Evolutionary conservation across 208 protist species (phyloP), one percentile per base, ranked within the genome.

Genomic region (Leishmania aethiopica): DNA sequence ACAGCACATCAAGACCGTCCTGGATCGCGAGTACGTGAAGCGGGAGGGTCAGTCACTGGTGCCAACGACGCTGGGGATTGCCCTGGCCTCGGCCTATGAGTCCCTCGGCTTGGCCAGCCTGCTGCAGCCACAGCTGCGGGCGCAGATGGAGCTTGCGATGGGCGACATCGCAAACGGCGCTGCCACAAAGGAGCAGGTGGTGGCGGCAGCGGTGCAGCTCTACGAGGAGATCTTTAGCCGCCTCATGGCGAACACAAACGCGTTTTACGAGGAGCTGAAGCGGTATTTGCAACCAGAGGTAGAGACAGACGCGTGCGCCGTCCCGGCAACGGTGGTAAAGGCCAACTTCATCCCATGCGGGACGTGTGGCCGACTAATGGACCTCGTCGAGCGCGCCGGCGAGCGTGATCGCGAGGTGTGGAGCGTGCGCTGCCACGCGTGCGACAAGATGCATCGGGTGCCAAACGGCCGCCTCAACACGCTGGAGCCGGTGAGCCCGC

Each of bases 1-100:
- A 8, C 90, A 99, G 87, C 99, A 99, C 91, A 99, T 99, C 80
- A 92, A 99, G 85, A 99, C 92, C 0, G 96, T 99, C 19, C 80
- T 98, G 59, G 91, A 99, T 3, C 87, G 99, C 49, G 90, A 93
- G 64, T 99, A 99, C 82, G 97, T 97, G 62, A 89, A 83, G 62
- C 97, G 96, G 49, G 92, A 97, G 66, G 64, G 84, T 62, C 83
- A 91, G 78, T 37, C 49, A 37, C 96, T 99, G 69, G 77, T 93
- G 37, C 98, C 99, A 19, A 99, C 98, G 10, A 75, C 79, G 17
- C 90, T 99, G 1, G 99, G 99, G n/a, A 85, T 99, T 45, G 98
- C 98, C 5, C 91, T 99, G 13, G 96, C 99, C 37, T 84, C 94
- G 2, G 97, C 92, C 32, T 99, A 99, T 87, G 96, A 99, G 73